These are phyloP conservation scores for Populus hybrid DNA, from an alignment of 441 rosid species.

Conservation along the genomic window DNA sequence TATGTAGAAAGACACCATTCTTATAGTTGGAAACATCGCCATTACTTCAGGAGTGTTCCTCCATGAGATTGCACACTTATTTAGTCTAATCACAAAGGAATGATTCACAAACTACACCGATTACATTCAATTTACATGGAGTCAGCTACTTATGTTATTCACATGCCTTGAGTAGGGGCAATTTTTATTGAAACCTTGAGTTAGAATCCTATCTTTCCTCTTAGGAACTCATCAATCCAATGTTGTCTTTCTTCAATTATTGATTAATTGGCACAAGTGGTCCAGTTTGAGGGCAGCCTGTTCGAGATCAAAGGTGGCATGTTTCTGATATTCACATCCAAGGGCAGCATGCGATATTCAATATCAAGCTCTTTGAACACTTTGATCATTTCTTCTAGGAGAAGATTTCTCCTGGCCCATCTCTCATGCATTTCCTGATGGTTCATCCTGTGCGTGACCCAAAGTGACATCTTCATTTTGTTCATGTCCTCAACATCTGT, in stretches of 20 bases:
- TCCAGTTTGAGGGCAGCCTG: conserved; percentile 36
- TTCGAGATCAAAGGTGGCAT: conserved; percentile 23
- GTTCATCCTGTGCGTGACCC: conserved; percentile 47
- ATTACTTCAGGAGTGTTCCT: background rate
- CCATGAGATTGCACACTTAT: background rate
- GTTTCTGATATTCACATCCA: conserved; percentile 49
- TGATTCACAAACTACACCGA: background rate
- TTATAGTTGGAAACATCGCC: too few species aligned
- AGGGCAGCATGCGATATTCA: conserved; percentile 52
- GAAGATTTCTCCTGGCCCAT: conserved; percentile 38
- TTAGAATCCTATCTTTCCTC: background rate
- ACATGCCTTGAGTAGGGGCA: background rate
- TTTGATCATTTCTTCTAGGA: conserved; percentile 47
- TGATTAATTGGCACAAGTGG: conserved; percentile 11
- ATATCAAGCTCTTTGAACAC: conserved; percentile 53
- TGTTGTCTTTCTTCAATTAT: background rate
- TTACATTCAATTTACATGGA: background rate
- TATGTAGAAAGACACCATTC: background rate
- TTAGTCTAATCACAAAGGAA: background rate
- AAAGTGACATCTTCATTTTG: conserved; percentile 45
- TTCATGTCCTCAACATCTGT: conserved; percentile 61
- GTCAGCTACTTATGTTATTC: background rate
- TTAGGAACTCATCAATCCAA: background rate
- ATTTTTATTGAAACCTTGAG: background rate
- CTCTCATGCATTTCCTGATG: conserved; percentile 51